Evolutionary conservation across 2,329 filamentous ascomycete genomes (phyloP), one percentile per base, ranked within the genome.

Genomic region (Hypomyces perniciosus): DNA sequence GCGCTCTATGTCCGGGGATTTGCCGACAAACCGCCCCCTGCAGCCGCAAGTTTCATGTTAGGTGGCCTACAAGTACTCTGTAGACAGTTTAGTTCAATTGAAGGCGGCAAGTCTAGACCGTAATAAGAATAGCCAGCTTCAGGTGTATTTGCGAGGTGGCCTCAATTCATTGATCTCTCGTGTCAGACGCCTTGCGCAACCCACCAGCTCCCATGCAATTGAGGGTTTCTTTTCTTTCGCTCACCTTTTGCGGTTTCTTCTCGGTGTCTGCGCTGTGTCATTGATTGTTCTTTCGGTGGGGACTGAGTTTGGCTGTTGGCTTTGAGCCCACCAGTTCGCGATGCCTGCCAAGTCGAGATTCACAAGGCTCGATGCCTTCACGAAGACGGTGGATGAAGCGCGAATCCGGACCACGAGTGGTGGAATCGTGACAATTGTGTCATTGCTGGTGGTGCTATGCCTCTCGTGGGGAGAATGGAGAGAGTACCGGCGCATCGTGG

Each of bases 311-410:
- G 33, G 33, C 33, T 35, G 33, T 6, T 8, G 31, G 34, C 10
- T 20, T 46, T 35, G 20, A 30, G 13, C 10, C 44, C 20, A 12
- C 30, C 28, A 27, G 9, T 38, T 43, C 41, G 20, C 58, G 45
- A 97, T 97, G 93, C 78, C 91, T 59, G 74, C 85, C 65, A 96
- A 95, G 77, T 95, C 90, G 61, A 85, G 93, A 70, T 96, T 99
- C 68, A 96, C 88, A 54, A 86, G 86, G 81, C 88, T 99, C 57
- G 93, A 99, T 72, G 93, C 93, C 78, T 99, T 99, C 69, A 96
- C 92, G 46, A 99, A 99, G 74, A 99, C 93, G 9, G 93, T 99
- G 61, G 93, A 99, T 70, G 93, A 99, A 83, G 93, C 95, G 59
- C 84, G 93, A 62, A 84, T 99, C 67, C 87, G 95, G 63, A 99